These are phyloP conservation scores for Proliferodiscus dingleyae DNA, from an alignment of 2,329 filamentous ascomycete genomes.

Conservation along the genomic window DNA sequence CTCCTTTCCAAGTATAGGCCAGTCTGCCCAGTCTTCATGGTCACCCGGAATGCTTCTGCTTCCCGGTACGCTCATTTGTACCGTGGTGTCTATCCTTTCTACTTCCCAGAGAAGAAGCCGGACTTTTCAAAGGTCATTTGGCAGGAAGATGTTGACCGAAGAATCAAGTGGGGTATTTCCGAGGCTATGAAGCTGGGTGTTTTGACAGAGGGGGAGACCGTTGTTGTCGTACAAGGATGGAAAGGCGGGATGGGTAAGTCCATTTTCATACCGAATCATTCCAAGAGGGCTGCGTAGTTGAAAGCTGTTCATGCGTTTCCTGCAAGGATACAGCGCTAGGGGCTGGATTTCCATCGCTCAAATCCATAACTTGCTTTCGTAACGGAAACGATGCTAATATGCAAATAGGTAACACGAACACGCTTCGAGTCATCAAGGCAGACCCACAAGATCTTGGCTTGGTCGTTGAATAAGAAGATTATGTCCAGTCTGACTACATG, in stretches of 20 bases:
- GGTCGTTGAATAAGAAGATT: neutral
- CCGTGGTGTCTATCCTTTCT: constrained; percentile 96
- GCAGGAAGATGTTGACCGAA: constrained; percentile 97
- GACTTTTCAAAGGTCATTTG: constrained; percentile 90
- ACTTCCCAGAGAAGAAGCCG: constrained; percentile 88
- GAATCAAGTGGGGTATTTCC: constrained; percentile 94
- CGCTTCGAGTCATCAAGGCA: constrained; percentile 37
- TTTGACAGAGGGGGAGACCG: constrained; percentile 65
- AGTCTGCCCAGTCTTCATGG: constrained; percentile 99
- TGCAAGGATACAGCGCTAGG: no score
- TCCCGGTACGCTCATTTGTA: constrained; percentile 92
- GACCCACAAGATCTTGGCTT: constrained; percentile 27
- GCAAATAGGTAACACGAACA: constrained; percentile 89
- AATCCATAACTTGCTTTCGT: no score
- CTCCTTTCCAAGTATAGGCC: constrained; percentile 97
- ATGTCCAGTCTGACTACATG: no score
- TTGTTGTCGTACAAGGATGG: constrained; percentile 86
- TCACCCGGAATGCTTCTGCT: constrained; percentile 79
- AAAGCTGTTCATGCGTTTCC: no score
- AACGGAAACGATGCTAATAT: no score
- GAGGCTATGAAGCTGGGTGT: constrained; percentile 80
- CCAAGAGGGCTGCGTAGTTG: no score
- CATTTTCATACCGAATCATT: no score
- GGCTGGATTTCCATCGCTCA: no score
- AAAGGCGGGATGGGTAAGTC: constrained; percentile 84